Percentiles rank a stretch among this genome's conserved stretches.
Evolutionary conservation across 2,329 filamentous ascomycete species (phyloP).

Genomic region (Leptographium flavum): DNA sequence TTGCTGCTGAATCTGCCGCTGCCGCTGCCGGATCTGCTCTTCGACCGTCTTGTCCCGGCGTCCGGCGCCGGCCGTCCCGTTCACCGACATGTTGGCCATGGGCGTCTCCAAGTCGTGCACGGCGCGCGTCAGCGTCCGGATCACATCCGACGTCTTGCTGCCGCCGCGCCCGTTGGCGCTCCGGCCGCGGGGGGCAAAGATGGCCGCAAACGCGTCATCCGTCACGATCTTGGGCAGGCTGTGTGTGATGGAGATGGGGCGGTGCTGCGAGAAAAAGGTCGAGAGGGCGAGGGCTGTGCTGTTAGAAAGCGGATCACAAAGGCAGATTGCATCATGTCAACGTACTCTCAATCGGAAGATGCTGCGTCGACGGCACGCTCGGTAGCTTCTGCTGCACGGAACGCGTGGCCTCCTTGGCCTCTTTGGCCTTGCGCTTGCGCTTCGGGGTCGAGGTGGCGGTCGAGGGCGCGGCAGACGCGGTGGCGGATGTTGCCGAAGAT

Average conservation of each 20-base stretch:
- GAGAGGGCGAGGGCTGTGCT: conserved; percentile 67
- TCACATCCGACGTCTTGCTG: conserved; percentile 43
- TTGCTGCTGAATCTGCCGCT: conserved; percentile 6
- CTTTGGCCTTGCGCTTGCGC: conserved; percentile 45
- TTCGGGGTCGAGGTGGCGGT: conserved; percentile 18
- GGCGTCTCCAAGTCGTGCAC: conserved; percentile 45
- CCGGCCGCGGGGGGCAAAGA: conserved; percentile 51
- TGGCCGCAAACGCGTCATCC: conserved; percentile 65
- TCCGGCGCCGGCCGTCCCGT: conserved; percentile 20
- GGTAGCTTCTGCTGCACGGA: conserved; percentile 43
- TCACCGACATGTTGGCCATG: conserved; percentile 37
- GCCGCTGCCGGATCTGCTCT: conserved; percentile 6
- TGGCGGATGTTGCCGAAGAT: conserved; percentile 22
- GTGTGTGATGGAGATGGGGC: conserved; percentile 78
- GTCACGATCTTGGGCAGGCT: conserved; percentile 61
- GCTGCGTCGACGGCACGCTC: conserved; percentile 60
- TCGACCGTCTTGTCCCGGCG: background rate
- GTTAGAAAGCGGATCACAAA: conserved; percentile 6
- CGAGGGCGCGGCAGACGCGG: conserved; percentile 22
- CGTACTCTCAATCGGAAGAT: conserved; percentile 54
- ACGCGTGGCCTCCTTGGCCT: conserved; percentile 16
- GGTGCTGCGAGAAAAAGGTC: conserved; percentile 89
- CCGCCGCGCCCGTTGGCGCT: conserved; percentile 18
- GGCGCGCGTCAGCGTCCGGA: conserved; percentile 49
- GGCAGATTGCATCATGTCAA: conserved; percentile 9